Evolutionary conservation across 2,329 filamentous ascomycete genomes (phyloP), one percentile per base, ranked within the genome.

Genomic region (Cladosporium sp.): DNA sequence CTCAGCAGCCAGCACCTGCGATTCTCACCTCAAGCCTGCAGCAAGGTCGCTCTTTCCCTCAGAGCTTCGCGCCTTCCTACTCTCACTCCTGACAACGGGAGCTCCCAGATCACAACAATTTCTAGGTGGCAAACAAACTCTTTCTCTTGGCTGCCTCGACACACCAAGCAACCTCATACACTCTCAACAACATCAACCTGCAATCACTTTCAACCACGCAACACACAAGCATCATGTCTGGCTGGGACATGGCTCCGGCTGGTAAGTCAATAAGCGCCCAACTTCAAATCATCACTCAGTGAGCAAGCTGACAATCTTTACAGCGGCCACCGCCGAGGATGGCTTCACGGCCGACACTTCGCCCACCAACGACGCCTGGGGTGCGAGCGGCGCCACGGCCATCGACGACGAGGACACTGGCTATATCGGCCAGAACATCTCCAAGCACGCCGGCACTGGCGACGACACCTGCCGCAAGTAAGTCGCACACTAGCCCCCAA

Each of bases 401-500:
- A 11, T 16, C 15, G 20, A 29, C 9, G 43, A 30, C 27, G 51
- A 49, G 27, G 58, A 50, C 20, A 33, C 32, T 9, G 32, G 51
- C 25, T 57, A 62, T 48, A 51, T 59, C 11, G 42, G 40, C 15
- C 53, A 58, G 11, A 64, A 64, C 47, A 49, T 56, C 40, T 61
- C 57, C 50, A 63, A 62, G 57, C 62, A 66, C 36, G 65, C 59
- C 29, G 55, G 42, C 25, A 57, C 60, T 50, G 63, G 61, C 25
- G 68, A 65, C 13, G 32, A 35, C 32, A 35, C 15, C 30, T 75
- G 72, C 55, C 70, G 68, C 56, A 64, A 65, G 72, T 73, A 52
- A 67, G 70, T 67, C 7, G 7, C 27, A 16, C 8, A 33, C 15
- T 19, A 18, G 11, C 11, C 22, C 22, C 22, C 22, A 27, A 6